These are phyloP conservation scores for Leptoxyphium fumago DNA, from an alignment of 2,329 filamentous ascomycete genomes.

Conservation along the genomic window DNA sequence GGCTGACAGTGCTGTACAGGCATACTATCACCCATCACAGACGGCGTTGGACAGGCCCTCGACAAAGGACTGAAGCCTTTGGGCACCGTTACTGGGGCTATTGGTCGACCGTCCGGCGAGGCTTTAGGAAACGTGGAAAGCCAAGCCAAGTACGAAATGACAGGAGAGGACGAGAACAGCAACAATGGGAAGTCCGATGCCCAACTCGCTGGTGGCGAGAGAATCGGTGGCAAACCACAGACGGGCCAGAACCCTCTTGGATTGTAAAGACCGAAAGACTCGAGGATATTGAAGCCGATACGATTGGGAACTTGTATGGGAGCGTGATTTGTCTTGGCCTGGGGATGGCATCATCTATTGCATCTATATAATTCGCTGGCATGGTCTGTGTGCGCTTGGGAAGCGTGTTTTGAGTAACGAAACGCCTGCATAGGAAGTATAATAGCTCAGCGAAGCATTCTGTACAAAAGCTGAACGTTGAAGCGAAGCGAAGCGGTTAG, in stretches of 20 bases:
- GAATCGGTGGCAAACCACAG: constrained; percentile 22
- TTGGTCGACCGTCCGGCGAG: constrained; percentile 17
- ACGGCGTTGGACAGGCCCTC: constrained; percentile 20
- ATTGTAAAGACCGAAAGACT: constrained; percentile 7
- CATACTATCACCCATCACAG: constrained; percentile 18
- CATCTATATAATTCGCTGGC: no score
- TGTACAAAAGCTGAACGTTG: no score
- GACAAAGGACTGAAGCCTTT: constrained; percentile 16
- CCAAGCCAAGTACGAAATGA: constrained; percentile 10
- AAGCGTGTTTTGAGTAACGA: no score
- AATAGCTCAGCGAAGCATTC: no score
- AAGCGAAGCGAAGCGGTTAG: no score
- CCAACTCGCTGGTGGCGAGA: constrained; percentile 15
- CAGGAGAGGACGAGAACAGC: constrained; percentile 6
- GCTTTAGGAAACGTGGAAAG: constrained; percentile 13
- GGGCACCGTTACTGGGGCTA: constrained; percentile 15
- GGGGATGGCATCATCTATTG: no score
- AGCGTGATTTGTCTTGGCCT: no score
- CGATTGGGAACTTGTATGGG: no score
- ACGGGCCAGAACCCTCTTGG: constrained; percentile 22
- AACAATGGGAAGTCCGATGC: constrained; percentile 8
- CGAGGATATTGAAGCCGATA: background rate
- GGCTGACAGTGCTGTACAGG: constrained; percentile 9
- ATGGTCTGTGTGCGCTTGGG: no score
- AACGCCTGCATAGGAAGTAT: no score